Percentiles rank a stretch among this genome's conserved stretches.
phyloP scores from a whole-genome alignment of 164 flowering plant species.

The Nymphaea thermarum region DNA sequence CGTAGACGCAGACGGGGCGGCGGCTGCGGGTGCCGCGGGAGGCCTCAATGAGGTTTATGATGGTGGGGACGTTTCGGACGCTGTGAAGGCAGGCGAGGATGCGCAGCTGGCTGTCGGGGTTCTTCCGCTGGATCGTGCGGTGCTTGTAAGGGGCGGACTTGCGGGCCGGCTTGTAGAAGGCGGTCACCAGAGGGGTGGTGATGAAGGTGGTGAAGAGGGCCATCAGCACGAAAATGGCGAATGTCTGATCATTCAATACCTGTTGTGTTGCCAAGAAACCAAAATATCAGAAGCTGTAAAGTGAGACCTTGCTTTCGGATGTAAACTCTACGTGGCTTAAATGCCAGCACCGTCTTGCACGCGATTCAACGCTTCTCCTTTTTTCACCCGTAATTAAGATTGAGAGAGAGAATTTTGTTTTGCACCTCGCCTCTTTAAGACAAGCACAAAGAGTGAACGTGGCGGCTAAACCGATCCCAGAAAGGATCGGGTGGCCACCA shows the following conservation, averaged over 20 bases:
- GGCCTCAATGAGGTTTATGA: constrained; percentile 49
- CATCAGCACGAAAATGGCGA: constrained; percentile 65
- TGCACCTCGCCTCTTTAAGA: no score
- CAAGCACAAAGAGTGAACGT: no score
- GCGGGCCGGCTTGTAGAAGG: constrained; percentile 33
- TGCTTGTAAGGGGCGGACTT: constrained; percentile 13
- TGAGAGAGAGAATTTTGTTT: no score
- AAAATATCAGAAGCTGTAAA: no score
- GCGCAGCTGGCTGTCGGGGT: constrained; percentile 22
- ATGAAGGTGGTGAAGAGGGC: constrained; percentile 75
- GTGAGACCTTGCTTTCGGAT: no score
- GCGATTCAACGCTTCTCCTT: no score
- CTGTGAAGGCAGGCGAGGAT: constrained; percentile 51
- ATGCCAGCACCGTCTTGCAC: no score
- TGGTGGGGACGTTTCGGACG: constrained; percentile 30
- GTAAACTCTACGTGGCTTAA: no score
- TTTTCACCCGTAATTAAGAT: no score
- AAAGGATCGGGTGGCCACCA: no score
- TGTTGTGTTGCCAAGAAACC: constrained; percentile 8
- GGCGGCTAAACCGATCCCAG: no score
- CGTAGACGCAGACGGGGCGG: constrained; percentile 36
- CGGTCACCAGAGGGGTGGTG: constrained; percentile 53
- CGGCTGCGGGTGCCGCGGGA: constrained; percentile 40
- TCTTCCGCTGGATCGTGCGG: constrained; percentile 10
- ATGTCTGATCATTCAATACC: constrained; percentile 75